Evolutionary conservation across 2,329 filamentous ascomycete genomes (phyloP), one percentile per base, ranked within the genome.

Genomic region (Colletotrichum sp.): DNA sequence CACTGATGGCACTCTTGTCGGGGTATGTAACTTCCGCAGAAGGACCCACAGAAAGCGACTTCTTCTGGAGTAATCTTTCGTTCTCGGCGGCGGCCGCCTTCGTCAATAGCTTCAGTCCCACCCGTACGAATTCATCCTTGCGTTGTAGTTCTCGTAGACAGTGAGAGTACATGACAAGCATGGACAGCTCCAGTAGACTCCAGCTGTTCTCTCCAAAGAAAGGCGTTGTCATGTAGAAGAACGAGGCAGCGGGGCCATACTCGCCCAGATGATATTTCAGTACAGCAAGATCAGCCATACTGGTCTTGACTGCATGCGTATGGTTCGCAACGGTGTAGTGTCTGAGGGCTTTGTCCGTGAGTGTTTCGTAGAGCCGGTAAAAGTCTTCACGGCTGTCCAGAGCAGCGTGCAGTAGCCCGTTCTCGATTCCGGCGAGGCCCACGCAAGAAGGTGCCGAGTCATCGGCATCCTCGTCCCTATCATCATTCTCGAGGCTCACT

Each of bases 331-430:
- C 92, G 16, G 93, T 93, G 82, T 95, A 98, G 81, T 98, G 94
- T 3, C 94, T 94, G 72, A 98, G 91, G 5, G 96, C 93, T 77
- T 94, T 93, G 79, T 97, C 94, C 9, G 95, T 98, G n/a, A 98
- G 88, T 12, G 92, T 92, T 81, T 96, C 92, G 79, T 93, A 94
- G 1, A 93, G 86, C 8, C 88, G 87, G 77, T 93, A 93, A 79
- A 94, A 96, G 65, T 92, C 90, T 18, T 91, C 90, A 71, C 87
- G 86, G 36, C 90, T 92, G 76, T 90, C 88, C 3, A 94, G 85
- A 0, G 93, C 93, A 3, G 90, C 89, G 28, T 87, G 88, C 4
- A 96, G 86, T 2, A 92, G 86, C 34, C 89, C 87, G 65, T 90
- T 89, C 10, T 88, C 86, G 59, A 94, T 85, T 5, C 92, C 92